Evolutionary conservation across 1,284 basidiomycete genomes (phyloP), one percentile per base, ranked within the genome.

Genomic region (Stereum hirsutum): DNA sequence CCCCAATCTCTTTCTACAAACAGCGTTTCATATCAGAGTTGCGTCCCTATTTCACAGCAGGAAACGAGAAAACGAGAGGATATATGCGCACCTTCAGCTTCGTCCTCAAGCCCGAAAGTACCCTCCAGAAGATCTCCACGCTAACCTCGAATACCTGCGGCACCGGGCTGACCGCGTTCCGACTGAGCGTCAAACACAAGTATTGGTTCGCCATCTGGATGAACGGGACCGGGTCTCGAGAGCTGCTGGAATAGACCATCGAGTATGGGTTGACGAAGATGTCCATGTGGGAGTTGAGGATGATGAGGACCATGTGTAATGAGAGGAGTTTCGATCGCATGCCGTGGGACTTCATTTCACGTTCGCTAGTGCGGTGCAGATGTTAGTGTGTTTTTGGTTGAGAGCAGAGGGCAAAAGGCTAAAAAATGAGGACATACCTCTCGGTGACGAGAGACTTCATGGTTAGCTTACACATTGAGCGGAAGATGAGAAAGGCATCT

Each of bases 61-160:
- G 23, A 17, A 43, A 23, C 31, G 20, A 19, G 2, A 20, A 26
- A 30, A 44, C 31, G 6, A 28, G 8, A 39, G n/a, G 11, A 19
- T 3, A 20, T 3, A 24, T 7, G 42, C 54, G 33, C 44, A 82
- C 90, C 80, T 99, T 99, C 49, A 99, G 76, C 66, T 92, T 96
- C 24, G 91, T 92, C 25, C 96, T 78, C 82, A 99, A 86, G 5
- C 90, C 90, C 41, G 86, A 80, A 19, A 99, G 65, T 37, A 98
- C 88, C 52, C 90, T 81, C 93, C 95, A 99, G 63, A 99, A 99
- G 53, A 99, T 97, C 66, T 99, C 96, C 44, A 97, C 94, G 55
- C 90, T 91, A 42, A 95, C 81, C 60, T 99, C 97, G 61, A 99
- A 99, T 17, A 99, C 94, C 62, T 96, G 94, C 15, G 87, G 86